These are phyloP conservation scores for Coemansia sp. DNA, from an alignment of 192 early-diverging fungal genomes.

Conservation along the genomic window DNA sequence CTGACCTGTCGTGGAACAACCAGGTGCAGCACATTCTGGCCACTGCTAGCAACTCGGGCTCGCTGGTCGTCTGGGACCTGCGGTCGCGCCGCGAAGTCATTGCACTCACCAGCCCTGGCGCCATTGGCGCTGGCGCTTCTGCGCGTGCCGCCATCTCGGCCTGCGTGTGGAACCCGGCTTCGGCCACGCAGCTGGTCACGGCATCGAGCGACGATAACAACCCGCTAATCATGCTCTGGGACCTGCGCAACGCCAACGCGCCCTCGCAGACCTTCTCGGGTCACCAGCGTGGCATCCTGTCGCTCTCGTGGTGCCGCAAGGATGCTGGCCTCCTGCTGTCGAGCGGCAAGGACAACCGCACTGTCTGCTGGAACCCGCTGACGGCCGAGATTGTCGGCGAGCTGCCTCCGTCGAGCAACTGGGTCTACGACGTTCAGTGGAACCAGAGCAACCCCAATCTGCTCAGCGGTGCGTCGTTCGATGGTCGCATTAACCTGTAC, in stretches of 20 bases:
- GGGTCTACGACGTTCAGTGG: conserved; percentile 97
- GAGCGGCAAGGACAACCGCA: conserved; percentile 93
- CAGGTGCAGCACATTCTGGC: conserved; percentile 92
- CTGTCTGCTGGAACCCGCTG: conserved; percentile 90
- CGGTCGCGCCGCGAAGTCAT: conserved; percentile 83
- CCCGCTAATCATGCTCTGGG: conserved; percentile 90
- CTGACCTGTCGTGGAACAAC: conserved; percentile 87
- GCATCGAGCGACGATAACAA: conserved; percentile 89
- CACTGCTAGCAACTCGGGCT: conserved; percentile 84
- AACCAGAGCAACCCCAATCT: conserved; percentile 92
- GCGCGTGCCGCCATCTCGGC: conserved; percentile 76
- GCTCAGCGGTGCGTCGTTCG: conserved; percentile 83
- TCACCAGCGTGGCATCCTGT: conserved; percentile 88
- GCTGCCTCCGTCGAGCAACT: conserved; percentile 80
- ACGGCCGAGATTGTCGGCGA: conserved; percentile 85
- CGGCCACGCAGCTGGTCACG: conserved; percentile 92
- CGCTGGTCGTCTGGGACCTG: conserved; percentile 96
- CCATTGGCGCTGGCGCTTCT: conserved; percentile 44
- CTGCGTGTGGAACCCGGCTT: conserved; percentile 90
- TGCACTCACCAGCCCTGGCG: conserved; percentile 60
- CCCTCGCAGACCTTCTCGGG: conserved; percentile 82
- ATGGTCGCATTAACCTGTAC: conserved; percentile 88
- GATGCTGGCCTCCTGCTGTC: conserved; percentile 91
- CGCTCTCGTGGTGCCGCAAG: conserved; percentile 92
- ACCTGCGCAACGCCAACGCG: conserved; percentile 91